Evolutionary conservation across 202 grass and related monocot species (phyloP).

Genomic region (Digitaria exilis): DNA sequence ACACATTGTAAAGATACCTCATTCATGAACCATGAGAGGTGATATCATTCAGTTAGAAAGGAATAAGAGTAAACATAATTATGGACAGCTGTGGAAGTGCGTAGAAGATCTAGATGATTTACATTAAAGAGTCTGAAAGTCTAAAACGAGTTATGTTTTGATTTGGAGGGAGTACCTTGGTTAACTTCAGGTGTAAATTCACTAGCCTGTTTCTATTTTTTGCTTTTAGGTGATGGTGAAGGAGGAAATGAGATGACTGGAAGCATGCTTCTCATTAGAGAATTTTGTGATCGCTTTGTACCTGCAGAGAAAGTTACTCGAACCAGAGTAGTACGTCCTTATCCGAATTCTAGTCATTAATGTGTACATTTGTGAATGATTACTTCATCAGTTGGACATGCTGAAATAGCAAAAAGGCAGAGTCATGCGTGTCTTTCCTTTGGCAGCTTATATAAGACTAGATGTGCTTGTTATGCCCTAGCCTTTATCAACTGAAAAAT

Average conservation of each 20-base stretch:
- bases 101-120: not conserved
- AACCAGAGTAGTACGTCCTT: slow-evolving; percentile 75
- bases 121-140: not conserved
- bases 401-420: not conserved
- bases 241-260: slow-evolving; percentile 99
- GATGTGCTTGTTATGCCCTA: slow-evolving; percentile 1
- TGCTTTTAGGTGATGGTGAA: slow-evolving; percentile 76
- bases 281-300: slow-evolving; percentile 78
- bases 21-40: not conserved
- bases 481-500: not conserved
- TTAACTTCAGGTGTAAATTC: slow-evolving; percentile 20
- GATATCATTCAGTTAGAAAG: slow-evolving; percentile 14
- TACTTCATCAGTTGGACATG: not conserved
- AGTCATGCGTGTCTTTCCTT: not conserved
- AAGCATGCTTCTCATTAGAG: slow-evolving; percentile 92
- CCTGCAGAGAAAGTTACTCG: slow-evolving; percentile 73
- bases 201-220: slow-evolving; percentile 18
- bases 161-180: not conserved
- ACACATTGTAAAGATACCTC: slow-evolving; percentile 1
- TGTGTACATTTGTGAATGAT: slow-evolving; percentile 1
- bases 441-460: not conserved
- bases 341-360: slow-evolving; percentile 4
- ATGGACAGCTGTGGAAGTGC: not conserved
- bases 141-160: not conserved
- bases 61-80: not conserved